Evolutionary conservation across 139 green algal genomes (phyloP), one percentile per base, ranked within the genome.

Genomic region (Micromonas pusilla): DNA sequence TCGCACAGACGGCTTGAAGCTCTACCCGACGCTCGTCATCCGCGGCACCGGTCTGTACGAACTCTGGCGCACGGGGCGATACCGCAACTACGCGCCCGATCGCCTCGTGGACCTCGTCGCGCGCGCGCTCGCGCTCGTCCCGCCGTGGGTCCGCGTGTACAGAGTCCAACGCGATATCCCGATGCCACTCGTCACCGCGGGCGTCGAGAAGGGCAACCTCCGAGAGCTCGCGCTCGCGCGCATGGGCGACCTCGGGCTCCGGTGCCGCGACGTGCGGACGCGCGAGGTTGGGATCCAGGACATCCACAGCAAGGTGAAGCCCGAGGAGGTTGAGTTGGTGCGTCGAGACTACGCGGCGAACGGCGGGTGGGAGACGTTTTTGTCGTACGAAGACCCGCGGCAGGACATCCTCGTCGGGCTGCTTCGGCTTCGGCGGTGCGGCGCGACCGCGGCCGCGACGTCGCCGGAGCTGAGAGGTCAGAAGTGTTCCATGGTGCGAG

Each of bases 391-490:
- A 81, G 94, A 98, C 80, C 89, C 89, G 1, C 68, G 76, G 0
- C 91, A 97, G 85, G 95, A 99, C 84, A 96, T 98, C 66, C 85
- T 99, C 32, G 86, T 98, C 6, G 95, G 93, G 2, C 86, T 99
- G 75, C 89, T 99, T 76, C 86, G 95, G 36, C 60, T 87, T 60
- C 77, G 84, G 36, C 62, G 70, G 34, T 82, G 73, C 64, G 30
- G 34, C 26, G 68, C 34, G 23, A 70, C 28, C 39, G 81, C 77
- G 34, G 73, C 37, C 9, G 82, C 52, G 70, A 78, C 60, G 25
- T 77, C 60, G 1, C 88, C 91, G 0, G 89, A 93, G 78, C 87
- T 99, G 52, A 76, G 81, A 20, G 91, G 91, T 21, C n/a, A n/a
- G n/a, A 84, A 84, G 70, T 83, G 86, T 76, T 95, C 90, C 65